These are phyloP conservation scores for Penicillium corylophilum DNA, from an alignment of 2,329 filamentous ascomycete species.

Conservation along the genomic window DNA sequence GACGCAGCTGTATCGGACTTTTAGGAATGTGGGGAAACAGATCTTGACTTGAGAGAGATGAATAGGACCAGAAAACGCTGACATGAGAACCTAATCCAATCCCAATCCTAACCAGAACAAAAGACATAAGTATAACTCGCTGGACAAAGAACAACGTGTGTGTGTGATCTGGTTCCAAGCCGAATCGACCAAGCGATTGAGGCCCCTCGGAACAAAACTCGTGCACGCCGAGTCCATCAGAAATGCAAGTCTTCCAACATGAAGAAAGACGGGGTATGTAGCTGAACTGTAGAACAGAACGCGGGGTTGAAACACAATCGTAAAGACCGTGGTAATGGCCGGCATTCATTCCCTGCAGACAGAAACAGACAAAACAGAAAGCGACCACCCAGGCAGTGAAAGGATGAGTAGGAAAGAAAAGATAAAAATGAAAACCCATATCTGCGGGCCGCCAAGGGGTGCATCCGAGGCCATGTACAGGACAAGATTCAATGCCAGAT, in stretches of 20 bases:
- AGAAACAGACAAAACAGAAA: slow-evolving; percentile 1
- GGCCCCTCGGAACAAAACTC: neutral
- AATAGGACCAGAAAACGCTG: neutral
- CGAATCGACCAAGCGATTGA: neutral
- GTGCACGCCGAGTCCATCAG: neutral
- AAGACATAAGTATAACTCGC: neutral
- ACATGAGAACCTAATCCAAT: neutral
- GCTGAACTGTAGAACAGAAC: slow-evolving; percentile 12
- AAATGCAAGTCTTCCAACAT: slow-evolving; percentile 14
- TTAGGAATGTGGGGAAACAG: neutral
- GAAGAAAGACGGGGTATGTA: slow-evolving; percentile 18
- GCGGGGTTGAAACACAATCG: slow-evolving; percentile 1
- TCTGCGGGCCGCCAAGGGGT: slow-evolving; percentile 20
- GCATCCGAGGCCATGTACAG: slow-evolving; percentile 34
- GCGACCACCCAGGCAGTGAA: slow-evolving; percentile 6
- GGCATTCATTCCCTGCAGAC: slow-evolving; percentile 7
- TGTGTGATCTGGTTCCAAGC: neutral
- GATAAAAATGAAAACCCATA: slow-evolving; percentile 14
- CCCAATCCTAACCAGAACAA: neutral
- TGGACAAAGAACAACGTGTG: neutral
- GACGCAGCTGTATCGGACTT: neutral
- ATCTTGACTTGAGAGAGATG: neutral
- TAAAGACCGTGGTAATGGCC: slow-evolving; percentile 2
- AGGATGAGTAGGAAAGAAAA: slow-evolving; percentile 4
- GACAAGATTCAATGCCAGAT: slow-evolving; percentile 32